A percentile compares a stretch with the other conserved stretches of the same genome.
These are phyloP conservation scores for Tetradesmus obliquus DNA, from an alignment of 139 green algal genomes.

Conservation along the genomic window DNA sequence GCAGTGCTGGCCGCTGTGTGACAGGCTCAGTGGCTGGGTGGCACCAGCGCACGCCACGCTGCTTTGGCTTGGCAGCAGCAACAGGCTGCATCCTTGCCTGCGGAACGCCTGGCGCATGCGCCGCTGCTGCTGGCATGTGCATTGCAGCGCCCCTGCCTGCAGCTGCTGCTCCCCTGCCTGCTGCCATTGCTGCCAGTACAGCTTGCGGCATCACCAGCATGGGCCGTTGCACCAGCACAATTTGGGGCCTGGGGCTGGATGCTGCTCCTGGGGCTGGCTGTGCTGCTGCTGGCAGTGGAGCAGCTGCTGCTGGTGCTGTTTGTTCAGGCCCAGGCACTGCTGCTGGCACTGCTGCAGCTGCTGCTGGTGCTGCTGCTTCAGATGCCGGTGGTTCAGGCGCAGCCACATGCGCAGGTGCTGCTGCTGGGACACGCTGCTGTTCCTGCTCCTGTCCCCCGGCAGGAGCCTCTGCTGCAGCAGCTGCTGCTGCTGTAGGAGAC, in stretches of 20 bases:
- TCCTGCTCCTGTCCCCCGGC: neutral
- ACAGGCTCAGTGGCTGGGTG: neutral
- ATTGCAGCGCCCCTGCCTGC: neutral
- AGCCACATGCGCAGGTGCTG: neutral
- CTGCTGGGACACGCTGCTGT: neutral
- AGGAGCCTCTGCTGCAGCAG: neutral
- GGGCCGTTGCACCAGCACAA: neutral
- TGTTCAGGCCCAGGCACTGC: neutral
- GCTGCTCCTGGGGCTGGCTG: slow-evolving; percentile 9
- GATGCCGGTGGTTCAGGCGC: no score
- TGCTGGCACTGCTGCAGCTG: neutral
- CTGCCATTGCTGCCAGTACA: neutral
- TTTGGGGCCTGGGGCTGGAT: neutral
- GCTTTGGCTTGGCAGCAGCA: neutral
- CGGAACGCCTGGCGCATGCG: neutral
- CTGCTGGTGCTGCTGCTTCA: neutral
- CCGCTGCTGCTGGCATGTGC: neutral
- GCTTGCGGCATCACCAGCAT: neutral
- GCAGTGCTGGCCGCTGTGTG: neutral
- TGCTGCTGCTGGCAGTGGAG: neutral
- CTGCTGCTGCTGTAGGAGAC: neutral
- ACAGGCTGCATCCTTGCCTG: neutral
- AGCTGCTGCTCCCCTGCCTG: neutral
- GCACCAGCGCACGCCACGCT: neutral
- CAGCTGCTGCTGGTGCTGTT: neutral